These are phyloP conservation scores for Populus hybrid DNA, from an alignment of 441 rosid genomes.

Conservation along the genomic window DNA sequence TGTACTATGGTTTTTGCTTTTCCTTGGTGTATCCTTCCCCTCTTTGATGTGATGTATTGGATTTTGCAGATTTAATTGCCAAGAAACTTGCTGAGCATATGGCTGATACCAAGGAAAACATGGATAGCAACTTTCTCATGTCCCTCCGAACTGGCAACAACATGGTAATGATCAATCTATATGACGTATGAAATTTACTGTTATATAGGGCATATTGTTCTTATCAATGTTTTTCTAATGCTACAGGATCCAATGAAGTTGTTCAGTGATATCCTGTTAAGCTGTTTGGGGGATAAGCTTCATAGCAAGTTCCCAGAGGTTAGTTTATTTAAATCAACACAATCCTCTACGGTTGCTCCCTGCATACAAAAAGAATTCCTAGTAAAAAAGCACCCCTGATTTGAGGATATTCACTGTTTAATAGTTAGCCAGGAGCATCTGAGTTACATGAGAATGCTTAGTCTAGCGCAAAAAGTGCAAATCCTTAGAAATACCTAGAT, in stretches of 20 bases:
- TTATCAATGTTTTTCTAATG: conserved; percentile 8
- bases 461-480: not conserved
- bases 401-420: not conserved
- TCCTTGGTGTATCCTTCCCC: not conserved
- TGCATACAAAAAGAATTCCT: not conserved
- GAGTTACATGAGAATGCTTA: not conserved
- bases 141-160: conserved; percentile 36
- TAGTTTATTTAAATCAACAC: conserved; percentile 14
- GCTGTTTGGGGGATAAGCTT: conserved; percentile 35
- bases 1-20: not conserved
- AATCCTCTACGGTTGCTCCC: not conserved
- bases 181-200: conserved; percentile 4
- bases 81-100: conserved; percentile 51
- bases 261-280: conserved; percentile 48
- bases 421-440: no score
- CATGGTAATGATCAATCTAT: conserved; percentile 36
- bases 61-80: conserved; percentile 45
- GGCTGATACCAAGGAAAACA: conserved; percentile 65
- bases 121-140: conserved; percentile 42
- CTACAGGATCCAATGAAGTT: conserved; percentile 51
- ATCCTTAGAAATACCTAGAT: not conserved
- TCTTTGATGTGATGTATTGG: conserved; percentile 3
- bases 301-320: conserved; percentile 53
- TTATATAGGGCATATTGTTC: not conserved
- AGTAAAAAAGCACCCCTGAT: not conserved